Evolutionary conservation across 805 yeast species (phyloP).

Genomic region (Pichia eremophila): DNA sequence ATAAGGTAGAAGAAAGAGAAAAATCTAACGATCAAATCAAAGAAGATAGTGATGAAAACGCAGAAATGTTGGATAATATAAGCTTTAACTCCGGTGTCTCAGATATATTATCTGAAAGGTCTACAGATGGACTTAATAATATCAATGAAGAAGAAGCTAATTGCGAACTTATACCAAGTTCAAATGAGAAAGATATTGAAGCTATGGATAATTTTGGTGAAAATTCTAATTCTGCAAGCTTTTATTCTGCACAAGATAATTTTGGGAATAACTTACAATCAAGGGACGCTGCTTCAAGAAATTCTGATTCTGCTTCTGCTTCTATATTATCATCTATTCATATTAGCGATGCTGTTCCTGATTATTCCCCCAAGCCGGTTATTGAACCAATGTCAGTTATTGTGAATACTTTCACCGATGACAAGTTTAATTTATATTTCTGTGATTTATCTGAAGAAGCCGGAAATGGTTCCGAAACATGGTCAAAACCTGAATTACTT

Average conservation of each 20-base stretch:
- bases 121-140: neutral
- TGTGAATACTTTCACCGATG: slow-evolving; percentile 61
- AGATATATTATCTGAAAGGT: neutral
- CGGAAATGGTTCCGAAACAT: slow-evolving; percentile 36
- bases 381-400: neutral
- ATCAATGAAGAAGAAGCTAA: neutral
- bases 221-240: neutral
- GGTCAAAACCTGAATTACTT: slow-evolving; percentile 43
- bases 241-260: neutral
- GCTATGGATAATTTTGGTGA: neutral
- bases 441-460: slow-evolving; percentile 33
- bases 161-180: neutral
- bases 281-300: neutral
- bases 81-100: neutral
- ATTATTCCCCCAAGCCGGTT: neutral
- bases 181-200: neutral
- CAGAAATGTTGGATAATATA: neutral
- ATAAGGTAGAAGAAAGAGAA: neutral
- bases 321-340: too few species aligned
- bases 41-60: neutral
- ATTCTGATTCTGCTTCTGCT: neutral
- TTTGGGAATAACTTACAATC: neutral
- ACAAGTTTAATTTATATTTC: slow-evolving; percentile 42
- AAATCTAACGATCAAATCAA: neutral
- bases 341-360: too few species aligned